Evolutionary conservation across 805 yeast genomes (phyloP).

Genomic region (Grigorovia transvaalensis): DNA sequence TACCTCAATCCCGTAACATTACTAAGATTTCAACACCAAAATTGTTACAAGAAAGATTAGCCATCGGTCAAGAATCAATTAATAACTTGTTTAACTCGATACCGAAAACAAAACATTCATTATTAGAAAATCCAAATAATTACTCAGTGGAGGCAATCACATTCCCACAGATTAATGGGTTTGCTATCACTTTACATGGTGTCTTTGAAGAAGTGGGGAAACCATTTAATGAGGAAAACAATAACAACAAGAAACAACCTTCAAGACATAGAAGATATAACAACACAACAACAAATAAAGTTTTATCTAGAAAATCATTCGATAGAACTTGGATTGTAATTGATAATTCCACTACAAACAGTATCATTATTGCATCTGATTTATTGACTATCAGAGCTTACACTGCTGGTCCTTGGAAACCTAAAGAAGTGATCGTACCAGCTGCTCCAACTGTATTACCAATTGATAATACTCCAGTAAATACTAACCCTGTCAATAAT

Average conservation of each 20-base stretch:
- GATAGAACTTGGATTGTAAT: conserved; percentile 78
- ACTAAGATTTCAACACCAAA: conserved; percentile 47
- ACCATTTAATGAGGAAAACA: conserved; percentile 35
- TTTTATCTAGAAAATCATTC: conserved; percentile 59
- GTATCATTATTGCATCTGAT: conserved; percentile 79
- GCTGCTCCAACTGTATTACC: neutral
- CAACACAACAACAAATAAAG: conserved; percentile 23
- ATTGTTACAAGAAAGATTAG: conserved; percentile 48
- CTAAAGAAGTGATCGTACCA: neutral
- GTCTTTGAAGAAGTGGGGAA: conserved; percentile 58
- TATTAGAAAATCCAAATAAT: conserved; percentile 49
- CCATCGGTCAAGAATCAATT: conserved; percentile 62
- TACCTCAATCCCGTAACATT: conserved; percentile 72
- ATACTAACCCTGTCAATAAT: conserved; percentile 1
- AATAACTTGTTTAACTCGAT: conserved; percentile 49
- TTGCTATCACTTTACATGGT: conserved; percentile 80
- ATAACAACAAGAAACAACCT: conserved; percentile 11
- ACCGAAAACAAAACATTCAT: conserved; percentile 71
- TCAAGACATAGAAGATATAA: conserved; percentile 20
- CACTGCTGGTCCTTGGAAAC: conserved; percentile 50
- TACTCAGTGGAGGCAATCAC: conserved; percentile 76
- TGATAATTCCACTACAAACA: conserved; percentile 38
- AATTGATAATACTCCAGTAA: conserved; percentile 4
- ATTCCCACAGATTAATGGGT: conserved; percentile 61
- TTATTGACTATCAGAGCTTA: conserved; percentile 56